Conservation (phyloP, 2,329 filamentous ascomycete genomes). For the Chalaropsis thielavioides region DNA sequence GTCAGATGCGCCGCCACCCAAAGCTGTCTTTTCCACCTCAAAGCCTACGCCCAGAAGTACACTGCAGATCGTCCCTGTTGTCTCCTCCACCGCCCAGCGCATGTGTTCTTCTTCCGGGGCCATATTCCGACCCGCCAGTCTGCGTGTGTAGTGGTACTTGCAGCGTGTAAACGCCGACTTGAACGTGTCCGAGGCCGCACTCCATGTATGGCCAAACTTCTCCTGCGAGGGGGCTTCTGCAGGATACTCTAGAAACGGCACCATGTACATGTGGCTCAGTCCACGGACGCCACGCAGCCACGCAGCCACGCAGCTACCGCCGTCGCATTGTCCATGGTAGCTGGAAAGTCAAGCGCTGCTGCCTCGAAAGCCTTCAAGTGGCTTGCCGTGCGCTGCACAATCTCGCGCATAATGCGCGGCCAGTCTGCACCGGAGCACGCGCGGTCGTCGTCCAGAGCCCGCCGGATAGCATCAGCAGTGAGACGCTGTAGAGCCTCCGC, state of each 20-base stretch:
- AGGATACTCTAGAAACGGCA: conserved; percentile 34
- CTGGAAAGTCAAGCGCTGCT: conserved; percentile 20
- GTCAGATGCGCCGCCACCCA: conserved; percentile 20
- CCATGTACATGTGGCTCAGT: conserved; percentile 30
- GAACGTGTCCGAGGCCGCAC: conserved; percentile 24
- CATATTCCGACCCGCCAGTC: conserved; percentile 24
- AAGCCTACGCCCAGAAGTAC: conserved; percentile 31
- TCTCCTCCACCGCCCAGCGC: conserved; percentile 29
- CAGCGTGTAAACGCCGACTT: conserved; percentile 29
- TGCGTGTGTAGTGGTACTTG: conserved; percentile 28
- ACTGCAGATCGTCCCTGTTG: conserved; percentile 28
- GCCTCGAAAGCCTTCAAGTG: conserved; percentile 25
- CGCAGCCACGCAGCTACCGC: conserved; percentile 19
- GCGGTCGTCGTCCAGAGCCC: conserved; percentile 6
- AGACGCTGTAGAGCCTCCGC: conserved; percentile 23
- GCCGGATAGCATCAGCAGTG: not conserved
- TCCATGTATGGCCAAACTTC: conserved; percentile 22
- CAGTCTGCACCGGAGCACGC: conserved; percentile 32
- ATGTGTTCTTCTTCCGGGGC: conserved; percentile 27
- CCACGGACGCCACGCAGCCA: conserved; percentile 26
- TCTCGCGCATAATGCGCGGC: conserved; percentile 28
- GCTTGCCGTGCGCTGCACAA: conserved; percentile 28
- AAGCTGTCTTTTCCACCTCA: conserved; percentile 29
- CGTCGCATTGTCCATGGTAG: conserved; percentile 21
- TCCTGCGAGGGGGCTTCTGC: conserved; percentile 9